These are phyloP conservation scores for Aspergillus felis DNA, from an alignment of 2,329 filamentous ascomycete species.

Conservation along the genomic window DNA sequence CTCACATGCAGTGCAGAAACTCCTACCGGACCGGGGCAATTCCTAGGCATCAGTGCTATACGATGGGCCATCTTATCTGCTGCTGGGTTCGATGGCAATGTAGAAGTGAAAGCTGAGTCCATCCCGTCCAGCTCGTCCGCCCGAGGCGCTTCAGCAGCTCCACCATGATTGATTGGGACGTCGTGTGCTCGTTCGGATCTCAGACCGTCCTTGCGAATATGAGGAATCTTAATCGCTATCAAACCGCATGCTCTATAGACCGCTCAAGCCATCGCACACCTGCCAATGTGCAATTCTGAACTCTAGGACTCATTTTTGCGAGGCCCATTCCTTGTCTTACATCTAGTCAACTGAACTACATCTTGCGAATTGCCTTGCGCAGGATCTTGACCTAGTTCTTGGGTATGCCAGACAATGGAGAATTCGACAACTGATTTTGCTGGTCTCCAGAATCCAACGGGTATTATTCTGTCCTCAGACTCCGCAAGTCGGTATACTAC, in stretches of 20 bases:
- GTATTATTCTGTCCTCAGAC: background rate
- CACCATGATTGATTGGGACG: slow-evolving; percentile 5
- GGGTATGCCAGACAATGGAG: background rate
- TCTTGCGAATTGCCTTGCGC: background rate
- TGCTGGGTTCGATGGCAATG: slow-evolving; percentile 50
- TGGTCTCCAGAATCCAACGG: background rate
- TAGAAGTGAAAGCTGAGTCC: slow-evolving; percentile 19
- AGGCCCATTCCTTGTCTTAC: background rate
- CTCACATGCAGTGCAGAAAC: slow-evolving; percentile 56
- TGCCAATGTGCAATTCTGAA: background rate
- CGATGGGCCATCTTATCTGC: slow-evolving; percentile 63
- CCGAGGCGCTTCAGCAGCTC: slow-evolving; percentile 1
- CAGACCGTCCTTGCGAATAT: background rate
- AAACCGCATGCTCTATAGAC: background rate
- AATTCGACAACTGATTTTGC: background rate
- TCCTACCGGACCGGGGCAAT: slow-evolving; percentile 42
- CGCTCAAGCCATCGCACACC: background rate
- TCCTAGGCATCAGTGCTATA: slow-evolving; percentile 59
- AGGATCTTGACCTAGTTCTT: background rate
- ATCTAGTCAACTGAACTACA: background rate
- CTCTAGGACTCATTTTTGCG: background rate
- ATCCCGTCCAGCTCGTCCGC: slow-evolving; percentile 3
- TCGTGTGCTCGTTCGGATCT: background rate
- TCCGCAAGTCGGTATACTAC: too few relatives aligned
- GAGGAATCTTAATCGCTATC: background rate